A percentile compares a stretch with the other conserved stretches of the same genome.
These are phyloP conservation scores for Dactylorhiza incarnata DNA, from an alignment of 106 monocot genomes.

Conservation along the genomic window DNA sequence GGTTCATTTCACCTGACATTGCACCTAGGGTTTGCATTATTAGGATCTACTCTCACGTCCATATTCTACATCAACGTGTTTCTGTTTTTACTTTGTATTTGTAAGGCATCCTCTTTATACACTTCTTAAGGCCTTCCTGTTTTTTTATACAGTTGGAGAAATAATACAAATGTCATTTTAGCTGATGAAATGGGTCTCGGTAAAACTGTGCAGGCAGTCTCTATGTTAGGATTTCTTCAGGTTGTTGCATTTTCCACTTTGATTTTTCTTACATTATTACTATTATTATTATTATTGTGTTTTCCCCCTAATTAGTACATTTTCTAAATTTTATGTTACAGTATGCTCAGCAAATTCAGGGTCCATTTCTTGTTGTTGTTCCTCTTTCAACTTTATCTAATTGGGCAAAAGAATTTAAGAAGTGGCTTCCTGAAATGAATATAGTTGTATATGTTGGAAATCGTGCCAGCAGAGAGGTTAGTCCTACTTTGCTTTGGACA, in stretches of 20 bases:
- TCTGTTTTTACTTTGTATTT: background rate
- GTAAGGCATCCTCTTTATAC: background rate
- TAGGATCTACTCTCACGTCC: too few relatives aligned
- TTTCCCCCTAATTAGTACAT: background rate
- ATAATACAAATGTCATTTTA: conserved; percentile 97
- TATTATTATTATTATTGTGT: background rate
- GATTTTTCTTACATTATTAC: background rate
- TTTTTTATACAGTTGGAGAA: conserved; percentile 75
- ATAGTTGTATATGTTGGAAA: conserved; percentile 91
- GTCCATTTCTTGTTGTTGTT: conserved; percentile 97
- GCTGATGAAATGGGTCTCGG: conserved; percentile 99
- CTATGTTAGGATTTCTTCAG: conserved; percentile 97
- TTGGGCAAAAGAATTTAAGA: conserved; percentile 96
- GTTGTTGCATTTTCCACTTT: conserved; percentile 17
- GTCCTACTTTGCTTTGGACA: background rate
- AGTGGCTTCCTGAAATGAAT: conserved; percentile 99
- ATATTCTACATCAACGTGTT: background rate
- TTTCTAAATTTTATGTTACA: conserved; percentile 21
- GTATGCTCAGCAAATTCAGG: conserved; percentile 92
- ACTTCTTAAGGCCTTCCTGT: background rate
- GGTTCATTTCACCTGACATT: too few relatives aligned
- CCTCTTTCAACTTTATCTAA: conserved; percentile 94
- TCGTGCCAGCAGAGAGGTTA: conserved; percentile 98
- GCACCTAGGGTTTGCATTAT: too few relatives aligned
- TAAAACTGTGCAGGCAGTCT: conserved; percentile 97